phyloP scores from a whole-genome alignment of 371 early-diverging fungal species.

The Chytridium lagenaria region DNA sequence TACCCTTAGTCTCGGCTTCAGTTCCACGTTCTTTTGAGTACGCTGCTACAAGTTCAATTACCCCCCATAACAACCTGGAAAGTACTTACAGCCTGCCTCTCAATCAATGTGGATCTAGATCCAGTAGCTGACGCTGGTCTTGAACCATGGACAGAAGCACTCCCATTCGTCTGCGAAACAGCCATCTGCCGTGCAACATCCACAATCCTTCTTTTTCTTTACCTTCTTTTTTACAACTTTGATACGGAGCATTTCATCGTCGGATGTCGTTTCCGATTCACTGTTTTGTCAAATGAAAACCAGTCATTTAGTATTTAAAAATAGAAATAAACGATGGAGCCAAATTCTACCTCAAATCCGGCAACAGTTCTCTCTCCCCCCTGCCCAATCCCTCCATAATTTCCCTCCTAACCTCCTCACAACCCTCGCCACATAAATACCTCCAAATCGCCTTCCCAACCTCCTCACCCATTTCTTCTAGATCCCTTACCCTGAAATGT shows the following conservation, averaged over 20 bases:
- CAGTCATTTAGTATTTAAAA: constrained; percentile 6
- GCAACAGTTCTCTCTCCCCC: constrained; percentile 2
- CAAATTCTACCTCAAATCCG: constrained; percentile 31
- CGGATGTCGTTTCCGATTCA: constrained; percentile 36
- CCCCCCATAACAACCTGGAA: too few relatives aligned
- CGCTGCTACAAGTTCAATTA: too few relatives aligned
- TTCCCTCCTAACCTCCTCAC: constrained; percentile 4
- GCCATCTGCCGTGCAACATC: not conserved
- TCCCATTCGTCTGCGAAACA: not conserved
- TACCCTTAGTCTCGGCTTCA: too few relatives aligned
- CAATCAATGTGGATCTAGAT: too few relatives aligned
- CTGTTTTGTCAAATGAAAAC: too few relatives aligned
- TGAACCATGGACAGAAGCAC: not conserved
- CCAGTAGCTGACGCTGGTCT: too few relatives aligned
- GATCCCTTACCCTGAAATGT: constrained; percentile 23
- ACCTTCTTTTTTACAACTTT: not conserved
- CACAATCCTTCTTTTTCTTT: not conserved
- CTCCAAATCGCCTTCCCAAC: constrained; percentile 22
- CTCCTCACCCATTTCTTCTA: constrained; percentile 33
- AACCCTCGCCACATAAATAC: constrained; percentile 25
- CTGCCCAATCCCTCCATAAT: constrained; percentile 14
- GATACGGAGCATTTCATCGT: constrained; percentile 33
- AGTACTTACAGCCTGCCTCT: too few relatives aligned
- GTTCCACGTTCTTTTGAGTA: too few relatives aligned
- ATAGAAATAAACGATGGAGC: not conserved